Conservation (phyloP, 306 rosid species). For the Senna siamea region DNA sequence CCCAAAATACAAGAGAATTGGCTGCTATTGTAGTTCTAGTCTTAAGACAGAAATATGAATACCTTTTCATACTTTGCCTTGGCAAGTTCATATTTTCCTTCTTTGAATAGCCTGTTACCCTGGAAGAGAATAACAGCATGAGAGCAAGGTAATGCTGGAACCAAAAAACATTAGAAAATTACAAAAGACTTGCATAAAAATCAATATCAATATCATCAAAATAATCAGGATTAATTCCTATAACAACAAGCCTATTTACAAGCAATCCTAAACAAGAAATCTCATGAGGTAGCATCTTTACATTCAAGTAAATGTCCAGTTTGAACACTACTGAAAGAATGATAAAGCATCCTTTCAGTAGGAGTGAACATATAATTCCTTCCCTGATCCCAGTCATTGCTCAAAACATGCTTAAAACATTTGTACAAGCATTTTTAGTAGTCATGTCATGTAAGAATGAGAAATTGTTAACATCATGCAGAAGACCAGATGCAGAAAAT, state of each 20-base stretch:
- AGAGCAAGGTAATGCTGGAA: not conserved
- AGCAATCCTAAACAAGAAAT: not conserved
- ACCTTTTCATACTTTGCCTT: slow-evolving; percentile 99
- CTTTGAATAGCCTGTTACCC: slow-evolving; percentile 98
- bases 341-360: not conserved
- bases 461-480: slow-evolving; percentile 11
- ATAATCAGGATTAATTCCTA: not conserved
- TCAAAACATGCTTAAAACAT: slow-evolving; percentile 5
- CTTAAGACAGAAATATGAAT: slow-evolving; percentile 32
- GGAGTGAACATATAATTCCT: slow-evolving; percentile 1
- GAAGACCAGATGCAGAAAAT: slow-evolving; percentile 20
- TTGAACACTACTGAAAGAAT: slow-evolving; percentile 20
- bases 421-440: slow-evolving; percentile 24
- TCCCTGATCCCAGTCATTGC: slow-evolving; percentile 7
- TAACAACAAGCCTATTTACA: not conserved
- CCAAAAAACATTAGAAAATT: not conserved
- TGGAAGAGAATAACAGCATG: slow-evolving; percentile 48
- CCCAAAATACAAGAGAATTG: slow-evolving; percentile 8
- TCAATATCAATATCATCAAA: not conserved
- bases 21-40: slow-evolving; percentile 1
- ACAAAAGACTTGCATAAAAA: not conserved
- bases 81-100: slow-evolving; percentile 92
- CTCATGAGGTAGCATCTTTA: not conserved
- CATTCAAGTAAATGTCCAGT: slow-evolving; percentile 11
- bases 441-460: slow-evolving; percentile 5